A percentile compares a stretch with the other conserved stretches of the same genome.
Conservation (phyloP, 1,284 basidiomycete species). For the Malassezia furfur region DNA sequence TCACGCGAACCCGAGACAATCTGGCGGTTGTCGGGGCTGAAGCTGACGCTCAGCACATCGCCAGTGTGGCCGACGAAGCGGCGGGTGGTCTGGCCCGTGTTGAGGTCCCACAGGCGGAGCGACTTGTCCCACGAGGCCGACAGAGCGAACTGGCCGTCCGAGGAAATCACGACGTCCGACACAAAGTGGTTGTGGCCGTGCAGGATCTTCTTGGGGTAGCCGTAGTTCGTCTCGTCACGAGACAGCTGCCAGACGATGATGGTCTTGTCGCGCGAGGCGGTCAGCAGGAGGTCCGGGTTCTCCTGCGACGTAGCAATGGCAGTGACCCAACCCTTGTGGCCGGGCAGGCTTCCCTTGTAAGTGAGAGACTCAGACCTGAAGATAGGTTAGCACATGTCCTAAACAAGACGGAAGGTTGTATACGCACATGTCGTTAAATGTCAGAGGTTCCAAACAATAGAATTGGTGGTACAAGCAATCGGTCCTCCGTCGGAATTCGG, state of each 20-base stretch:
- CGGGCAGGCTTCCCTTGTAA: conserved; percentile 59
- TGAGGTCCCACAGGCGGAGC: conserved; percentile 80
- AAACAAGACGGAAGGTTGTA: background rate
- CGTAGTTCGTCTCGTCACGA: conserved; percentile 63
- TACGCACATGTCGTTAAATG: conserved; percentile 16
- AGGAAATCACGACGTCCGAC: conserved; percentile 79
- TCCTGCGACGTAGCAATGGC: conserved; percentile 93
- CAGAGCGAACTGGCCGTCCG: conserved; percentile 97
- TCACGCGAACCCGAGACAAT: conserved; percentile 98
- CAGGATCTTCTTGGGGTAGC: conserved; percentile 71
- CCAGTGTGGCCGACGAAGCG: conserved; percentile 97
- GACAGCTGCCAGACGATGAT: conserved; percentile 99
- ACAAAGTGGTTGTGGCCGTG: conserved; percentile 99
- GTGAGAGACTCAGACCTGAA: conserved; percentile 36
- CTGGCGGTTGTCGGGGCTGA: conserved; percentile 55
- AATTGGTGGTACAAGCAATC: conserved; percentile 17
- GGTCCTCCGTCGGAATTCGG: conserved; percentile 1
- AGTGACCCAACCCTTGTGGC: conserved; percentile 85
- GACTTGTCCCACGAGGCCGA: conserved; percentile 99
- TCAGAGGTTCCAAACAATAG: conserved; percentile 14
- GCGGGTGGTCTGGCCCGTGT: conserved; percentile 47
- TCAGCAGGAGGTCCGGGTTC: conserved; percentile 93
- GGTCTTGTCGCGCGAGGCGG: conserved; percentile 97
- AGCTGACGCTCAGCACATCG: conserved; percentile 71
- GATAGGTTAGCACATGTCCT: background rate